Evolutionary conservation across 164 flowering plant species (phyloP), one percentile per base, ranked within the genome.

Genomic region (Macadamia tetraphylla): DNA sequence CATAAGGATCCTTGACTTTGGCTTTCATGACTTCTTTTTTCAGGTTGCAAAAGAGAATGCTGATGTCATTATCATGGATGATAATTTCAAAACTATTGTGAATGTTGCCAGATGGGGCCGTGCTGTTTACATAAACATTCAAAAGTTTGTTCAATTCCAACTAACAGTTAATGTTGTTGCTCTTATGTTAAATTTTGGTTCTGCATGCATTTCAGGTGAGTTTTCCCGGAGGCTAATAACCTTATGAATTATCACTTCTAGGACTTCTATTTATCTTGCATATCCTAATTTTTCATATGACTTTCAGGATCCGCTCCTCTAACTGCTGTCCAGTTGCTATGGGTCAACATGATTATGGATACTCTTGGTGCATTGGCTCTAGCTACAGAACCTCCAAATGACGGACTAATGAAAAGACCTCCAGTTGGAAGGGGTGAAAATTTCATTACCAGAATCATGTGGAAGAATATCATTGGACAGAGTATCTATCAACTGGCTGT

Each of bases 381-480:
- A 64, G 97, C 97, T 51, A 90, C 97, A 0, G 97, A 90, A 71
- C 97, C 97, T 13, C 94, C 96, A 59, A 84, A 77, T 40, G 83
- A 87, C 48, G 88, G 79, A 32, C 69, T 90, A 29, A 87, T 90
- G 96, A 80, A 80, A 70, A 85, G 88, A 65, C 55, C 81, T 35
- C 92, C 96, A 1, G 90, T 90, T 46, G 85, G 87, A 43, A 83
- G 85, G 78, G 78, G 65, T 74, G 87, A 77, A 17, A 77, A 82
- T 23, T 78, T 85, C 71, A 85, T 87, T 65, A 85, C 86, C 30
- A 68, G 49, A 67, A 74, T 64, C 48, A 87, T 87, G 91, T 87
- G 89, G 91, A 78, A 87, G 73, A 87, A 87, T 53, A 85, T 87
- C 11, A 80, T 87, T 10, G 91, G 89, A 8, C 91, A 87, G 65